Evolutionary conservation across 768 basidiomycete genomes (phyloP).

Genomic region (Boletus eberwhitei): DNA sequence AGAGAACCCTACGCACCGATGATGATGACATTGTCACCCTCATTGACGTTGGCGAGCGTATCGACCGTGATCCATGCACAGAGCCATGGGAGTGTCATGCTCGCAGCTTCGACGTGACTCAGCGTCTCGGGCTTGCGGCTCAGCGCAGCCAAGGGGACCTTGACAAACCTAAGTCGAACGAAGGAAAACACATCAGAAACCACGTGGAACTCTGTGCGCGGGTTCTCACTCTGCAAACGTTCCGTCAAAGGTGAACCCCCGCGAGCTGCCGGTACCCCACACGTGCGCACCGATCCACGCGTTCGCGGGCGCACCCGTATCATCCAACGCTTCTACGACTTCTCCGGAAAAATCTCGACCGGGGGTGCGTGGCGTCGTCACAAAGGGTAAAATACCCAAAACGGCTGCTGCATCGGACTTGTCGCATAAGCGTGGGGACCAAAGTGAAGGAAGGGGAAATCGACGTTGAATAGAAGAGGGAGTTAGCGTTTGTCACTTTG

Average conservation of each 20-base stretch:
- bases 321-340: constrained; percentile 31
- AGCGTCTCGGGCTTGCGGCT: constrained; percentile 31
- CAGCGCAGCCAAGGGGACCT: constrained; percentile 27
- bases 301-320: constrained; percentile 12
- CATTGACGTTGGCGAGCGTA: constrained; percentile 31
- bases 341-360: constrained; percentile 36
- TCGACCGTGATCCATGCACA: constrained; percentile 38
- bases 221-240: constrained; percentile 34
- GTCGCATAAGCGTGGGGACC: neutral
- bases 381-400: constrained; percentile 28
- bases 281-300: constrained; percentile 31
- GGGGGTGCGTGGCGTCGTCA: constrained; percentile 30
- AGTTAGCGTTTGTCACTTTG: neutral
- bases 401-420: constrained; percentile 32
- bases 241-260: constrained; percentile 33
- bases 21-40: constrained; percentile 33
- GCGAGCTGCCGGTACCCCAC: constrained; percentile 33
- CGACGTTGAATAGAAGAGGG: neutral
- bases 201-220: neutral
- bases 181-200: neutral
- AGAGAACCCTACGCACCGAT: constrained; percentile 17
- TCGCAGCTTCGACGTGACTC: constrained; percentile 27
- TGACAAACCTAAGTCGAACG: constrained; percentile 20
- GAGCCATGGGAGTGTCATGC: constrained; percentile 34
- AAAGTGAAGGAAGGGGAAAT: neutral